Base-by-base conservation (phyloP, 345 rosid genomes). In the Gynandropsis gynandra region DNA sequence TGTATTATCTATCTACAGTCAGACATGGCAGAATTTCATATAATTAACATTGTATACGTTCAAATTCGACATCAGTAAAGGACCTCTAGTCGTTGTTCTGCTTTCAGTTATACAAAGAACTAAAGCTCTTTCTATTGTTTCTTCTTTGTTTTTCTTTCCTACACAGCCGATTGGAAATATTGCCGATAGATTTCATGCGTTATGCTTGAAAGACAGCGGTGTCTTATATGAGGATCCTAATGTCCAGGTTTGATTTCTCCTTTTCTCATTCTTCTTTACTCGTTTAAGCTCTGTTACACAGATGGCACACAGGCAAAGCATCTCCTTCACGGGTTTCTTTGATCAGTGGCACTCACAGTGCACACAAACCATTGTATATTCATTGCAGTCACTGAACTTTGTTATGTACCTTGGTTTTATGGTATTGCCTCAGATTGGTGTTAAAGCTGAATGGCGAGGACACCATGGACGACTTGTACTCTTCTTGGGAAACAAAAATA, bases 401-500 rank as follows among this genome's bases (percentile, higher is more conserved):
- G 27, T 31, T 7, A 39, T 17, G 46, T 41, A 46, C 18, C 46
- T 59, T 47, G 29, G 42, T 68, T 42, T 61, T 48, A 55, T 61
- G 17, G 43, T 49, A 55, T 32, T 44, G 16, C 63, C 29, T 45
- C 74, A 93, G 99, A 81, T 93, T 58, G 99, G 99, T 41, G 75
- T 88, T 52, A 93, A 93, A 77, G 97, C 97, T 51, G 99, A 93
- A 52, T 88, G 97, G 99, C 75, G 85, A 59, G 89, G 70, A 42
- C 89, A 88, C 53, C 95, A 78, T 16, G 99, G 97, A 31, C 89
- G 92, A 61, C 83, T 93, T 63, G 82, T 85, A 21, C 90, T 93
- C 60, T 93, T 93, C 83, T 66, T 93, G 75, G 99, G 99, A 65
- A 93, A 93, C 85, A 93, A 93, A 72, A 93, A 79, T 63, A 81